A percentile compares a stretch with the other conserved stretches of the same genome.
Evolutionary conservation across 2,329 filamentous ascomycete species (phyloP).

Genomic region (Penicillium sp.): DNA sequence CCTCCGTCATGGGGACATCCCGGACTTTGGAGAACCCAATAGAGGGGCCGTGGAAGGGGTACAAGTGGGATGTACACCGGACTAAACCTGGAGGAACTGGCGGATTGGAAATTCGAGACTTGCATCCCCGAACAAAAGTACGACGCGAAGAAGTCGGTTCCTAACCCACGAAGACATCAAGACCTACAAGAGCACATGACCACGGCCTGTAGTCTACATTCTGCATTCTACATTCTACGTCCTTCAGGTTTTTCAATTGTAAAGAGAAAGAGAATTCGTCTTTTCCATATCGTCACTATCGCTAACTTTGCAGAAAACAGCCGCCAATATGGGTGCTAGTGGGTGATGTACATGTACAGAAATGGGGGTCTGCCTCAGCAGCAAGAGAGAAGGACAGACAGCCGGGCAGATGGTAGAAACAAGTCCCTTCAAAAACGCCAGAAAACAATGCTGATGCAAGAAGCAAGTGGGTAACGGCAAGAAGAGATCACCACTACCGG

Average conservation of each 20-base stretch:
- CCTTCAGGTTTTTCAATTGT: background rate
- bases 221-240: too few species aligned
- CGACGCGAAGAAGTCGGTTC: background rate
- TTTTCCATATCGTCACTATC: constrained; percentile 27
- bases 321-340: constrained; percentile 17
- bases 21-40: constrained; percentile 9
- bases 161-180: background rate
- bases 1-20: constrained; percentile 7
- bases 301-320: constrained; percentile 26
- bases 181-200: background rate
- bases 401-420: constrained; percentile 14
- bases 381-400: constrained; percentile 3
- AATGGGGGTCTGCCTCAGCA: constrained; percentile 14
- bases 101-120: background rate
- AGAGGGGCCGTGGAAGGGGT: background rate
- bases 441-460: constrained; percentile 29
- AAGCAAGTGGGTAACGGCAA: background rate
- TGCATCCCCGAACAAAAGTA: constrained; percentile 3
- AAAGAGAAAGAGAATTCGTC: constrained; percentile 18
- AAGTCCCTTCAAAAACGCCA: constrained; percentile 27
- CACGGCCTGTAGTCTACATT: background rate
- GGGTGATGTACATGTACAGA: constrained; percentile 32
- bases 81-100: background rate
- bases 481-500: constrained; percentile 20
- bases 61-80: background rate